Percentiles rank a stretch among this genome's conserved stretches.
These are phyloP conservation scores for Lactifluus volemus DNA, from an alignment of 768 basidiomycete genomes.

Conservation along the genomic window DNA sequence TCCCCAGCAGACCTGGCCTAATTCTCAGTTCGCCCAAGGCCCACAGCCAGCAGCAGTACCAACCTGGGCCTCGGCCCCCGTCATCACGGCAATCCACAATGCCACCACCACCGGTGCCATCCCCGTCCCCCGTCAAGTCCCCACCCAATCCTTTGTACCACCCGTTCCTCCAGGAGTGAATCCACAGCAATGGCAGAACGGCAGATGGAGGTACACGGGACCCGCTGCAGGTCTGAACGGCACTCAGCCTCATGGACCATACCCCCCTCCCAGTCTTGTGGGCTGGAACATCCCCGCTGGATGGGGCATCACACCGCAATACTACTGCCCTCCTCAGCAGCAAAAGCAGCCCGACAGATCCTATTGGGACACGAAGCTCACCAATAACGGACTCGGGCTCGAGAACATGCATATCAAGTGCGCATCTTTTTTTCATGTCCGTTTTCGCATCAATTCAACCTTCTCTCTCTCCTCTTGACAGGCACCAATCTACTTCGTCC, in stretches of 20 bases:
- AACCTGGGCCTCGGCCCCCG: conserved; percentile 17
- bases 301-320: conserved; percentile 18
- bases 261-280: conserved; percentile 7
- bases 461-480: not conserved
- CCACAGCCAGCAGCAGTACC: conserved; percentile 5
- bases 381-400: conserved; percentile 57
- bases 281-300: conserved; percentile 18
- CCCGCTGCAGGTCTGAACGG: not conserved
- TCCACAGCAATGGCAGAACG: conserved; percentile 19
- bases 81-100: not conserved
- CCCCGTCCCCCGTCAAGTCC: not conserved
- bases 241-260: conserved; percentile 1
- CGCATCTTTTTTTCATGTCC: conserved; percentile 23
- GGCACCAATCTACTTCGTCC: not conserved
- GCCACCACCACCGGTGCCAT: not conserved
- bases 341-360: conserved; percentile 54
- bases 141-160: conserved; percentile 11
- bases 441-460: not conserved
- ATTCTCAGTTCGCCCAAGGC: conserved; percentile 7
- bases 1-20: conserved; percentile 13
- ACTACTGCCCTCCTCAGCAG: conserved; percentile 54
- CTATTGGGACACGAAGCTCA: conserved; percentile 51
- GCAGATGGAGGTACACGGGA: conserved; percentile 18
- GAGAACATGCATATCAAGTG: conserved; percentile 58
- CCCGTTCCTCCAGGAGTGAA: conserved; percentile 19